phyloP scores from a whole-genome alignment of 2,329 filamentous ascomycete genomes.

The Xylariaceae sp. region DNA sequence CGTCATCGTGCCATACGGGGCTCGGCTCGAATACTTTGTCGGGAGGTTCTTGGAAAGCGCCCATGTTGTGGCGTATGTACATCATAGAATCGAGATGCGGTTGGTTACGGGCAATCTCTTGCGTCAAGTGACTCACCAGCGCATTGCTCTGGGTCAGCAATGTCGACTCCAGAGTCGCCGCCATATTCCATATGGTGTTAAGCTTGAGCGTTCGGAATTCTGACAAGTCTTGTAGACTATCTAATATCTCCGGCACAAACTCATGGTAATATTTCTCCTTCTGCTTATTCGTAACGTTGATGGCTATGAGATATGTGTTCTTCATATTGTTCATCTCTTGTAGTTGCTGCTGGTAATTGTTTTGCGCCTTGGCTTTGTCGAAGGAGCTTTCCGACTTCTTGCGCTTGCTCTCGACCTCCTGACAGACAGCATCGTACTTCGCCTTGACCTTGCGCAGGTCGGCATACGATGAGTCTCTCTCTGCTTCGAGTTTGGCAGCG shows the following conservation, averaged over 20 bases:
- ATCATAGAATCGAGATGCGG: slow-evolving; percentile 93
- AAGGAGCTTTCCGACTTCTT: slow-evolving; percentile 95
- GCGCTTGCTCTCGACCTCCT: slow-evolving; percentile 88
- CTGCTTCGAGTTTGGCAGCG: slow-evolving; percentile 80
- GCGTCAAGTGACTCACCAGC: slow-evolving; percentile 65
- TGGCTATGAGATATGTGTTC: slow-evolving; percentile 94
- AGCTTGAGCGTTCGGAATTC: slow-evolving; percentile 81
- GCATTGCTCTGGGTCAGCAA: slow-evolving; percentile 69
- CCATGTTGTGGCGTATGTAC: slow-evolving; percentile 91
- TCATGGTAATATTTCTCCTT: slow-evolving; percentile 98
- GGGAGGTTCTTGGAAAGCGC: slow-evolving; percentile 72
- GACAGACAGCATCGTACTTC: slow-evolving; percentile 88
- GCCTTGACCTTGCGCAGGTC: slow-evolving; percentile 86
- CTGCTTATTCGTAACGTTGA: slow-evolving; percentile 95
- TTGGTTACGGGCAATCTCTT: slow-evolving; percentile 81
- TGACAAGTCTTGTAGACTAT: slow-evolving; percentile 88
- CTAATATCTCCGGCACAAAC: slow-evolving; percentile 88
- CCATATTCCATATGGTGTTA: slow-evolving; percentile 79
- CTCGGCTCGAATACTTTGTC: slow-evolving; percentile 89
- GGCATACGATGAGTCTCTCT: slow-evolving; percentile 75
- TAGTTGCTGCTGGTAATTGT: slow-evolving; percentile 85
- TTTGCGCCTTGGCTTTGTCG: slow-evolving; percentile 88
- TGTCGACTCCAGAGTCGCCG: slow-evolving; percentile 72
- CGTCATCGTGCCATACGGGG: slow-evolving; percentile 95
- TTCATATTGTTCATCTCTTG: slow-evolving; percentile 96